phyloP scores from a whole-genome alignment of 352 stramenopile genomes.

The Phytophthora idaei region DNA sequence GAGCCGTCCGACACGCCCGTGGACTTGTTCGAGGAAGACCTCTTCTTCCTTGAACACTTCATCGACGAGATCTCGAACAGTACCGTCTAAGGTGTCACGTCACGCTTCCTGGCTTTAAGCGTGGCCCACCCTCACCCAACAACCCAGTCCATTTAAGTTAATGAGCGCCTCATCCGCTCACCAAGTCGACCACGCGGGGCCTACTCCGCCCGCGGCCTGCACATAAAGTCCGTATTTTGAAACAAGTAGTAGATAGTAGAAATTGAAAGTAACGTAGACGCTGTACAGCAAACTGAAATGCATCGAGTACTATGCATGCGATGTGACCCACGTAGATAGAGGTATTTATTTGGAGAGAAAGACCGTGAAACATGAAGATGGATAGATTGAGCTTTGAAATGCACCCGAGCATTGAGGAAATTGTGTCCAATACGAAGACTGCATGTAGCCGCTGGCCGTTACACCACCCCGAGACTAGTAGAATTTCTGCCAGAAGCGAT shows the following conservation, averaged over 20 bases:
- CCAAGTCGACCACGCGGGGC: conserved; percentile 4
- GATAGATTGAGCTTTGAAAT: not conserved
- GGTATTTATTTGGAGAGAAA: conserved; percentile 33
- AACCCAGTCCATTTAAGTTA: conserved; percentile 34
- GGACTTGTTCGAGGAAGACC: conserved; percentile 77
- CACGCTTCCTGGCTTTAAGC: not conserved
- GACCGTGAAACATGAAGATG: conserved; percentile 15
- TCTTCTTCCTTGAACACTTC: conserved; percentile 85
- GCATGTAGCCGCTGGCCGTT: no score
- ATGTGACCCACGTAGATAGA: conserved; percentile 2
- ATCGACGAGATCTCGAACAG: conserved; percentile 78
- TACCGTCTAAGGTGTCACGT: conserved; percentile 26
- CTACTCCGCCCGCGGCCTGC: conserved; percentile 11
- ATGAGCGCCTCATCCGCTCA: conserved; percentile 8
- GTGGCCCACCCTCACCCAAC: conserved; percentile 2
- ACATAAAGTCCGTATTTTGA: conserved; percentile 44
- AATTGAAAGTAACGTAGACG: conserved; percentile 39
- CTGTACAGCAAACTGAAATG: conserved; percentile 37
- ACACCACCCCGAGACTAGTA: no score
- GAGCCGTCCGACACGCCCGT: conserved; percentile 77
- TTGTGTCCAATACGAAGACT: no score
- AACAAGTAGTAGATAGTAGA: conserved; percentile 36
- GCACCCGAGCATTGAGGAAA: no score
- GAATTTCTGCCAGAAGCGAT: no score
- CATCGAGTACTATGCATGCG: conserved; percentile 27